Evolutionary conservation across 2,329 filamentous ascomycete genomes (phyloP), one percentile per base, ranked within the genome.

Genomic region (Arthrinium phaeospermum): DNA sequence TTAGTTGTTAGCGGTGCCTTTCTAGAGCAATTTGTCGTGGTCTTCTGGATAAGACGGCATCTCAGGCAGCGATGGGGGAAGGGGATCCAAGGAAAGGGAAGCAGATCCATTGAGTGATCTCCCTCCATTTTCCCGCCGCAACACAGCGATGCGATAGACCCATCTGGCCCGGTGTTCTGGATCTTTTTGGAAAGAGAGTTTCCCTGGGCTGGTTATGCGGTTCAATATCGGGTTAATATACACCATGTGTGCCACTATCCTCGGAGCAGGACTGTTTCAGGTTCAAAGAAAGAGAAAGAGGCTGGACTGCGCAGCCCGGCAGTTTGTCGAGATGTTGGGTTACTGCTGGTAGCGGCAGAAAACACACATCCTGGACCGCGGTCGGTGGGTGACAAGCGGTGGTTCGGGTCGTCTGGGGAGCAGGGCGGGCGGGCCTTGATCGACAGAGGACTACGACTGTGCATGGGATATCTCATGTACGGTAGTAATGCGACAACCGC

Each of bases 231-330:
- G 57, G 34, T 41, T 64, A 61, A 61, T 19, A 41, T 61, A 30
- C 34, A 57, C 27, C 6, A 41, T 22, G 16, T 30, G 51, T 53
- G 51, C 51, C 27, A 57, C 51, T 30, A 16, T 34, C 51, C 53
- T 61, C 53, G 30, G 53, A 22, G 53, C 53, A 61, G 53, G 30
- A 8, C 12, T 14, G 57, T 64, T 64, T 64, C 57, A 64, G 57
- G 57, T n/a, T n/a, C 34, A 16, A 13, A 14, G 37, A n/a, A 34
- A 34, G 19, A n/a, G 57, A 19, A 41, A 14, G 12, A 37, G 57
- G 57, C 34, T 24, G 34, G 34, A 10, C 22, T 41, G 57, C 57
- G 57, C 34, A 64, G n/a, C 41, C 24, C 24, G 5, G 51, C 34
- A 14, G 14, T 37, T 34, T 41, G 34, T 64, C 57, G 10, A 3